Evolutionary conservation across 805 yeast species (phyloP).

Genomic region (Danielia oregonensis): DNA sequence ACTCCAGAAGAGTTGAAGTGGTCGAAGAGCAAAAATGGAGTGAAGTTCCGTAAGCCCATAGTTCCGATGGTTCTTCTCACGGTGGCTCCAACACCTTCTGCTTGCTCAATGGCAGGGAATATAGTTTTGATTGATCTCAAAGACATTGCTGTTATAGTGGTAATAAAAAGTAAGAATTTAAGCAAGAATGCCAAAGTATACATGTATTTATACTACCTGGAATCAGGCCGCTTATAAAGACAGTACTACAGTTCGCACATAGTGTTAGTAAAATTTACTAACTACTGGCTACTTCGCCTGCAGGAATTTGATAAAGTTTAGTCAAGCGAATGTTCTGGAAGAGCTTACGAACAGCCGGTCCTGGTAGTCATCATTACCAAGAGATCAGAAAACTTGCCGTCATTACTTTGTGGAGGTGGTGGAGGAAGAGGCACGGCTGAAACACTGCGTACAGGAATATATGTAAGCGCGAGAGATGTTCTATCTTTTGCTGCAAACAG

Average conservation of each 20-base stretch:
- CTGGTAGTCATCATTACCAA: no score
- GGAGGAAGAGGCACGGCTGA: no score
- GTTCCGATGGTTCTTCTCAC: constrained; percentile 82
- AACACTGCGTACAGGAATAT: not conserved
- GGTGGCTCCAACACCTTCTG: constrained; percentile 86
- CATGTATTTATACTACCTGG: constrained; percentile 3
- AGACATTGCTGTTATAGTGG: constrained; percentile 9
- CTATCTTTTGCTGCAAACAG: no score
- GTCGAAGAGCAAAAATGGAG: constrained; percentile 80
- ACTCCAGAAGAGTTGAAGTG: constrained; percentile 65
- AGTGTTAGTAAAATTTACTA: constrained; percentile 1
- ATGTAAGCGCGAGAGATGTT: no score
- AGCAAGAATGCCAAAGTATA: not conserved
- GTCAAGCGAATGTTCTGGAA: no score
- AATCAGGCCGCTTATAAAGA: no score
- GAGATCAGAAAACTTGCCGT: no score
- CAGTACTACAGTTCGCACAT: not conserved
- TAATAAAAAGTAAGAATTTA: constrained; percentile 1
- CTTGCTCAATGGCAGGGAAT: constrained; percentile 57
- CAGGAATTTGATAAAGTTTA: no score
- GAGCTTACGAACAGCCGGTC: no score
- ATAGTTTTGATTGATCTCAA: constrained; percentile 31
- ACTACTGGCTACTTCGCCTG: no score
- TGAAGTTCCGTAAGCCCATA: constrained; percentile 61
- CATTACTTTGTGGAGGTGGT: no score